A percentile compares a stretch with the other conserved stretches of the same genome.
Evolutionary conservation across 305 asterid species (phyloP).

Genomic region (Fraxinus floribunda): DNA sequence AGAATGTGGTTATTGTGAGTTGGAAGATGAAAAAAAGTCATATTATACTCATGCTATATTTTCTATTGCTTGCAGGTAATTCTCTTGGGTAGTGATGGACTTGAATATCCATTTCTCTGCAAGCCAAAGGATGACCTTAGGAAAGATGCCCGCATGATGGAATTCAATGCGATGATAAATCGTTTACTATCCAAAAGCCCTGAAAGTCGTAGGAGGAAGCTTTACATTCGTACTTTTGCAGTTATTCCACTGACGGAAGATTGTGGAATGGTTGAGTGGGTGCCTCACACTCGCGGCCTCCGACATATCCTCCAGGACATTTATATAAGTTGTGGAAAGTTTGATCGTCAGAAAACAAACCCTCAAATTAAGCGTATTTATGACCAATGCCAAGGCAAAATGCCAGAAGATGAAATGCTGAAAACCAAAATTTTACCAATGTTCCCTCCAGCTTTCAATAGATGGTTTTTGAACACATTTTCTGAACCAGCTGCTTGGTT

Average conservation of each 20-base stretch:
- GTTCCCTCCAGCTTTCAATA: conserved; percentile 97
- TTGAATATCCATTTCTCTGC: conserved; percentile 88
- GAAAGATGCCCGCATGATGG: conserved; percentile 99
- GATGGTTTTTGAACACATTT: conserved; percentile 91
- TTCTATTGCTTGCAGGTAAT: conserved; percentile 50
- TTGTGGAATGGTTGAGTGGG: conserved; percentile 99
- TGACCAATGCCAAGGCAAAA: conserved; percentile 83
- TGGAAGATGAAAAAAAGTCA: background rate
- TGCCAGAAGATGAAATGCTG: conserved; percentile 85
- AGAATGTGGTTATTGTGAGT: background rate
- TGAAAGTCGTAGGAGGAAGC: conserved; percentile 97
- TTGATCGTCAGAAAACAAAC: conserved; percentile 92
- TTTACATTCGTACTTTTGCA: conserved; percentile 91
- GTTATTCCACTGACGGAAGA: conserved; percentile 95
- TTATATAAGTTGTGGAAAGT: conserved; percentile 83
- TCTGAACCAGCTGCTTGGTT: conserved; percentile 99
- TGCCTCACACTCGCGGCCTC: conserved; percentile 94
- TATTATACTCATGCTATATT: conserved; percentile 6
- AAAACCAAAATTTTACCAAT: conserved; percentile 78
- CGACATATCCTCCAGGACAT: conserved; percentile 94
- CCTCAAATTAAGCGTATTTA: conserved; percentile 87
- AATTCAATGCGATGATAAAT: conserved; percentile 94
- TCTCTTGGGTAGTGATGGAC: conserved; percentile 94
- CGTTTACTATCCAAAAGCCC: conserved; percentile 81
- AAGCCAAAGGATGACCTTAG: conserved; percentile 98